Evolutionary conservation across 257 asterid genomes (phyloP), one percentile per base, ranked within the genome.

Genomic region (Solanum piurae): DNA sequence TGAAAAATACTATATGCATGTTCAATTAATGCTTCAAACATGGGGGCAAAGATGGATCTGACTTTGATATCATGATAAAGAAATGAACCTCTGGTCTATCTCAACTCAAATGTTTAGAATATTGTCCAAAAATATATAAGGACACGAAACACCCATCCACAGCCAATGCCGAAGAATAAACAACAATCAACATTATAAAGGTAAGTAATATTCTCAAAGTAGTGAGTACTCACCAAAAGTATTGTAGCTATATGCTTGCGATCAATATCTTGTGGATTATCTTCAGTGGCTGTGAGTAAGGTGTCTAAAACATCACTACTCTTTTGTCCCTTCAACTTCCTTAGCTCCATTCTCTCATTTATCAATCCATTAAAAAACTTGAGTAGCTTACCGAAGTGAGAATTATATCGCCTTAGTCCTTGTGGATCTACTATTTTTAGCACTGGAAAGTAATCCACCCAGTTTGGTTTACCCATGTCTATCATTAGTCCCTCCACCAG

Each of bases 361-460:
- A 76, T 76, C 29, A 76, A 38, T 21, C 60, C 34, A 10, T 76
- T 5, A 40, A 76, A 40, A 11, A 76, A 18, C 33, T 38, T 76
- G 1, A 76, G 60, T 38, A 76, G 58, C 83, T 76, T 76, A n/a
- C 34, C 34, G 4, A 76, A 23, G 0, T 18, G 58, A 76, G 83
- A 76, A 38, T 38, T 38, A 38, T 76, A 37, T 38, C 23, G 31
- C 31, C 83, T 74, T 8, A 74, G 9, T 1, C 95, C 94, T 83
- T 88, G 94, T 2, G 93, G 95, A 88, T 94, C 95, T 14, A 79
- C n/a, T 3, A 38, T 25, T 80, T 87, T 88, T 34, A 94, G 86
- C 23, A 90, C 16, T 6, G 96, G 96, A 37, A 93, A 94, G 85
- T 64, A 94, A 75, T 95, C 96, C 0, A 89, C 93, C 52, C 93